Evolutionary conservation across 2,329 filamentous ascomycete genomes (phyloP).

Genomic region (Phialemonium atrogriseum): DNA sequence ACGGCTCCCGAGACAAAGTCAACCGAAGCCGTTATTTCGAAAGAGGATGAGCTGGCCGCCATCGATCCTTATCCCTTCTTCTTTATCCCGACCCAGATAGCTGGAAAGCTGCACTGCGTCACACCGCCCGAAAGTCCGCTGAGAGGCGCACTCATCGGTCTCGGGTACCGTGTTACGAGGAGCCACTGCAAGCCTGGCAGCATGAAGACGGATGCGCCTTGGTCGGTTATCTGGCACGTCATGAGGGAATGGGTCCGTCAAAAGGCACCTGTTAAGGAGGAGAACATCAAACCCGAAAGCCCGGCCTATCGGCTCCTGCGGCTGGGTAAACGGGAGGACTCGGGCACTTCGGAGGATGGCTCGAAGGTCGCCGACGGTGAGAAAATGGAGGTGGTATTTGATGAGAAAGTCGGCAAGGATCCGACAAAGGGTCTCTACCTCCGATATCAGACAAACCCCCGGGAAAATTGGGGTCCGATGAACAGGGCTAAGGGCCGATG

Average conservation of each 20-base stretch:
- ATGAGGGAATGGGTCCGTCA: constrained; percentile 89
- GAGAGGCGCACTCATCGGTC: constrained; percentile 68
- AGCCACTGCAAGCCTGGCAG: constrained; percentile 86
- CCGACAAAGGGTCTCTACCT: constrained; percentile 61
- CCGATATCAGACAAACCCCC: constrained; percentile 83
- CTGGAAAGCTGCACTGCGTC: constrained; percentile 68
- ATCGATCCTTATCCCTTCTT: constrained; percentile 79
- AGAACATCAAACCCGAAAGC: constrained; percentile 59
- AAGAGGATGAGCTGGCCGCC: constrained; percentile 47
- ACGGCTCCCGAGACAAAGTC: background rate
- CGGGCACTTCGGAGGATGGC: constrained; percentile 21
- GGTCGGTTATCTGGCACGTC: constrained; percentile 82
- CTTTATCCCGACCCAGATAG: constrained; percentile 66
- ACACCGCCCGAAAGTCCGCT: constrained; percentile 74
- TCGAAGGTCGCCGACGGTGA: constrained; percentile 16
- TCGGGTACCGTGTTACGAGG: constrained; percentile 76
- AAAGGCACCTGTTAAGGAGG: constrained; percentile 67
- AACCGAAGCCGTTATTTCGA: constrained; percentile 6
- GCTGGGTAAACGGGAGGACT: constrained; percentile 27
- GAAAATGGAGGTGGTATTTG: constrained; percentile 51
- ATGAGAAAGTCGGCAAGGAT: constrained; percentile 69
- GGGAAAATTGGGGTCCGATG: constrained; percentile 92
- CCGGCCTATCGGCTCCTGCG: constrained; percentile 64
- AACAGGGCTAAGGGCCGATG: constrained; percentile 40
- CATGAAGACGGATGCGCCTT: constrained; percentile 90